Evolutionary conservation across 2,329 filamentous ascomycete species (phyloP), one percentile per base, ranked within the genome.

Genomic region (Uncinocarpus reesii): DNA sequence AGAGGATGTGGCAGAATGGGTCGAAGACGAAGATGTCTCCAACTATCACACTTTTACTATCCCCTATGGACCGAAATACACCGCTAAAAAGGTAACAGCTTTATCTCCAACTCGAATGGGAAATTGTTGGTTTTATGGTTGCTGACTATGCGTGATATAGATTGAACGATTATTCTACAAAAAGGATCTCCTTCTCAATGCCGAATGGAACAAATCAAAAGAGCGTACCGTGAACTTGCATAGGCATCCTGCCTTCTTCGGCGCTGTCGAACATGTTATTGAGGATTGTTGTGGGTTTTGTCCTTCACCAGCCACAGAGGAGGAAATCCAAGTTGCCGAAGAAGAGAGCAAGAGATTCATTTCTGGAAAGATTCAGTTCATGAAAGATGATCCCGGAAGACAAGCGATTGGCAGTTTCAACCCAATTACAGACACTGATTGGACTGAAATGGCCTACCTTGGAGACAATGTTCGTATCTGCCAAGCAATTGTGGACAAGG

Each of bases 391-490:
- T 56, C 85, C 87, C 1, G 87, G 87, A 15, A 75, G 87, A 48
- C 87, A 92, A 65, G 67, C 74, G 31, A 80, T 83, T 55, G 79
- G 79, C 21, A 79, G 74, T 35, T 93, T 93, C 68, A 83, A 92
- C 57, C 87, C 86, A 0, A 73, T 90, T 31, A 89, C 83, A 0
- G 80, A 86, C 35, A 75, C 86, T 43, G 86, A 92, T 59, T 93
- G 86, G 85, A 92, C 86, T 0, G 54, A 89, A 55, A 92, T 93
- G 86, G 86, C 86, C 0, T 94, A 93, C 55, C 75, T 93, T 29
- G 84, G 86, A 8, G 85, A 88, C 55, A 89, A 85, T 1, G 80
- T 79, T 31, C 73, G 77, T 13, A 72, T 94, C 1, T 93, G 85
- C 58, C 83, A 88, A 59, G 86, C 84, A 0, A 93, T 94, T 49